Base-by-base conservation (phyloP, 805 yeast genomes). In the Tetrapisispora taiwanensis region DNA sequence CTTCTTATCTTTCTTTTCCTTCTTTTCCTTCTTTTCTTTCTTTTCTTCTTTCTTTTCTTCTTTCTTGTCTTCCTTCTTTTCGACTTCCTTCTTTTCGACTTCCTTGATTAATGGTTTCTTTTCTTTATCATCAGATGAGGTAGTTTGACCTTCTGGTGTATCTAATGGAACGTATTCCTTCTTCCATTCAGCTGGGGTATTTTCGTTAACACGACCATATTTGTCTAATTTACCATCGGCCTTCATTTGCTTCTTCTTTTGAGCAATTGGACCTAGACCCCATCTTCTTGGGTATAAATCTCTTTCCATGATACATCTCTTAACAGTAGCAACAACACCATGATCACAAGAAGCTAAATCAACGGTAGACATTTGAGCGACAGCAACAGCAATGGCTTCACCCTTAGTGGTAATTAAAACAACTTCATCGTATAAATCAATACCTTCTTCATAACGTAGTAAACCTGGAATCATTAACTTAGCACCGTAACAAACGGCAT, bases 241-340 rank as follows among this genome's bases (percentile, higher is more conserved):
- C 77, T 89, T 90, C 76, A 92, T 73, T 74, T 90, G 95, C 77
- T 92, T 92, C 84, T 92, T 92, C 82, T 88, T 88, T 70, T 85
- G 87, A 48, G 98, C 97, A 65, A 89, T 86, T 58, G 98, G 98
- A 58, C 98, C 98, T 58, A 92, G 73, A 50, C 98, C 98, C 98
- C 98, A 92, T 77, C 97, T 83, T 77, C 98, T 84, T 71, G 98
- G 98, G 69, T 92, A 92, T 42, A 95, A 79, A 68, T 92, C 98
- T 74, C 98, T 83, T 74, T 92, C 98, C 98, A 92, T 92, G 59
- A 92, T 92, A 74, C 97, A 90, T 74, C 98, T 85, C 78, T 92
- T 92, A 62, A 92, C 95, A 74, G 86, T 88, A 54, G 98, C 96
- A 60, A 90, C 98, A 48, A 89, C 88, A 60, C 98, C 98, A 65